These are phyloP conservation scores for Strigomonas galati DNA, from an alignment of 208 protist species.

Conservation along the genomic window DNA sequence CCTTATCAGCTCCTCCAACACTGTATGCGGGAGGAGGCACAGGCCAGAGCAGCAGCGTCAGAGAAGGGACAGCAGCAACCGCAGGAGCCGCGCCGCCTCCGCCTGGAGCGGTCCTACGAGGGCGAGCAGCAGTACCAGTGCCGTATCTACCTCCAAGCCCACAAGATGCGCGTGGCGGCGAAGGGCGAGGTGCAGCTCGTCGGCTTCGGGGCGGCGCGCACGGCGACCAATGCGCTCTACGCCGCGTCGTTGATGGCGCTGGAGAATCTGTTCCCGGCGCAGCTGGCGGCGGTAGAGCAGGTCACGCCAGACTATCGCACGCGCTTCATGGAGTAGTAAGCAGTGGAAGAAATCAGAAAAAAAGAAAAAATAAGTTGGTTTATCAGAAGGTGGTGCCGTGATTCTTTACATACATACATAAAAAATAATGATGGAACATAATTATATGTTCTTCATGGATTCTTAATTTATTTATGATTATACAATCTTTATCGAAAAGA, in stretches of 20 bases:
- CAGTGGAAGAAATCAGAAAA: neutral
- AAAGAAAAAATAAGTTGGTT: neutral
- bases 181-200: constrained; percentile 67
- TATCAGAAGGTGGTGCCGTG: neutral
- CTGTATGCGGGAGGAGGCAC: constrained; percentile 30
- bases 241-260: constrained; percentile 50
- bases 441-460: neutral
- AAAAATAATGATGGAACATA: neutral
- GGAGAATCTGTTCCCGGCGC: constrained; percentile 34
- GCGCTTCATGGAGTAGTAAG: neutral
- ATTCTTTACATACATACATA: constrained; percentile 5
- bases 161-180: constrained; percentile 29
- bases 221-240: constrained; percentile 47
- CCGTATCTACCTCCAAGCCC: constrained; percentile 65
- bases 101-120: constrained; percentile 45
- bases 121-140: constrained; percentile 50
- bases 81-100: constrained; percentile 34
- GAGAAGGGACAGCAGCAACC: too few relatives aligned
- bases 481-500: too few relatives aligned
- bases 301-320: constrained; percentile 19
- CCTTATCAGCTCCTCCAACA: constrained; percentile 28
- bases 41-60: too few relatives aligned
- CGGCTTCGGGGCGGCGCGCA: constrained; percentile 49
- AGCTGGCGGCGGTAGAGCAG: constrained; percentile 10
- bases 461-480: constrained; percentile 5